Evolutionary conservation across 78 protist genomes (phyloP).

Genomic region (Trichosphaerium sp.): DNA sequence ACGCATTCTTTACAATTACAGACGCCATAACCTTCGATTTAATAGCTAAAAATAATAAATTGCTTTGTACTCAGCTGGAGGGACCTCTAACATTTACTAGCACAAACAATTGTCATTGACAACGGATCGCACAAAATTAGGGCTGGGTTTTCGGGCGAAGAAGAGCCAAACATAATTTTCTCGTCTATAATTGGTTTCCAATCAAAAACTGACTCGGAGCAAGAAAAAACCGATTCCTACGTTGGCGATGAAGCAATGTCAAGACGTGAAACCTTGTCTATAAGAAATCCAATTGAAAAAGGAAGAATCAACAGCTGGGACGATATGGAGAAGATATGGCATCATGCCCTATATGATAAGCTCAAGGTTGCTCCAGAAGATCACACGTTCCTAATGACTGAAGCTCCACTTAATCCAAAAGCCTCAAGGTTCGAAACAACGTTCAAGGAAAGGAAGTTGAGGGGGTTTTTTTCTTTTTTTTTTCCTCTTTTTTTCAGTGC

Average conservation of each 20-base stretch:
- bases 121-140: conserved; percentile 17
- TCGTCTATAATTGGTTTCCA: neutral
- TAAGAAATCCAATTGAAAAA: conserved; percentile 25
- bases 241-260: conserved; percentile 42
- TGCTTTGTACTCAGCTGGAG: no score
- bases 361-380: conserved; percentile 4
- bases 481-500: no score
- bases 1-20: no score
- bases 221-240: conserved; percentile 12
- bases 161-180: neutral
- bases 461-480: neutral
- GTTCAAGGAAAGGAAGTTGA: conserved; percentile 5
- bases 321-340: conserved; percentile 23
- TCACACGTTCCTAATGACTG: no score
- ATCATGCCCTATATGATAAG: conserved; percentile 15
- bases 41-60: no score
- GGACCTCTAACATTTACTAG: no score
- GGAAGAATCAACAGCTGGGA: conserved; percentile 38
- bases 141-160: conserved; percentile 16
- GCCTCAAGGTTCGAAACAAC: conserved; percentile 7
- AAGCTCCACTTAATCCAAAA: no score
- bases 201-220: neutral
- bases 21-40: no score
- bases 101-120: conserved; percentile 16
- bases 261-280: conserved; percentile 2